Base-by-base conservation (phyloP, 139 green algal genomes). In the Limnomonas spitsbergensis region DNA sequence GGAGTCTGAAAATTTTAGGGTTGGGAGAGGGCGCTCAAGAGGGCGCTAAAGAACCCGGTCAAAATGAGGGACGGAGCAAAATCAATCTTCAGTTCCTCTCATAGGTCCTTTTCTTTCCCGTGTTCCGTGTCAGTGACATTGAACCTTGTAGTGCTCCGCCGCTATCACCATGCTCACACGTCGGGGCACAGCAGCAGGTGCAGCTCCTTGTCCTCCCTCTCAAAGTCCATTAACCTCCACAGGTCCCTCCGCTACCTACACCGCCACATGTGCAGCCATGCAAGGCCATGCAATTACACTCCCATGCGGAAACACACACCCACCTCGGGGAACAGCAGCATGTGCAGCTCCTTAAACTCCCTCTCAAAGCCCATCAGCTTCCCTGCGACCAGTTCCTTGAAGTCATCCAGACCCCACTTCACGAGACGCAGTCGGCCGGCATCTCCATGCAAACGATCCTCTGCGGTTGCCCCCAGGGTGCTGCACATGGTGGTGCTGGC, bases 331-430 rank as follows among this genome's bases (percentile, higher is more conserved):
- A 90, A 88, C 24, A 92, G 85, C 40, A 92, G 61, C n/a, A 94
- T 69, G 82, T 85, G 38, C 26, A 92, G 83, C 53, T 90, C 81
- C 82, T 89, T 88, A 38, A 86, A 66, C 82, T 94, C 90, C 9
- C 90, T 84, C 83, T 92, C 88, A 83, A 89, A 94, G 53, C 76
- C 76, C 79, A 85, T 87, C 66, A 93, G 73, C 73, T 91, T 91
- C 37, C 84, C 80, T 31, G 69, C 67, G 4, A 90, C 86, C 56
- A 90, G 79, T 73, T 87, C 76, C 14, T 40, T 1, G 37, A 89
- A 91, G 52, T 88, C 83, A 27, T 85, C 80, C 53, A 76, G 66
- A 38, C 52, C 54, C 82, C 87, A 92, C 35, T 69, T 72, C 24
- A 74, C 70, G 3, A 77, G 34, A 14, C 70, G 40, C 6, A 77